These are phyloP conservation scores for Otatea glauca DNA, from an alignment of 176 grass and related monocot species.

Conservation along the genomic window DNA sequence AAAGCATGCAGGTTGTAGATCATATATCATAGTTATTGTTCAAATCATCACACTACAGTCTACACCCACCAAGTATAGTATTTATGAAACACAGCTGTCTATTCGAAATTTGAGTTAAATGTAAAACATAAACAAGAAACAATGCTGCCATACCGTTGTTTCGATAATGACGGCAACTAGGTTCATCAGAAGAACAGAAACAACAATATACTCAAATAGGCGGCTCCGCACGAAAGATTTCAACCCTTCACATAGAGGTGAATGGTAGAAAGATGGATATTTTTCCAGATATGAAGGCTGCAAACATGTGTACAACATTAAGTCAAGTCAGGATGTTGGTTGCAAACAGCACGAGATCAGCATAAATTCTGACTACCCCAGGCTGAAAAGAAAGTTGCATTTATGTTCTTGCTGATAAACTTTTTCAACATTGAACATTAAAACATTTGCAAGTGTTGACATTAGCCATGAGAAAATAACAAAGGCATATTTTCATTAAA, in stretches of 20 bases:
- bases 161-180: conserved; percentile 92
- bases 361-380: neutral
- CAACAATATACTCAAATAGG: conserved; percentile 73
- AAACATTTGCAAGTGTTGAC: conserved; percentile 11
- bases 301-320: conserved; percentile 57
- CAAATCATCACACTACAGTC: conserved; percentile 13
- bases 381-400: neutral
- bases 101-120: conserved; percentile 32
- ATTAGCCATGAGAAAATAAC: neutral
- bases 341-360: conserved; percentile 3
- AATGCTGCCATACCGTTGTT: conserved; percentile 70
- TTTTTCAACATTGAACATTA: neutral
- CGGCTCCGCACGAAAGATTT: conserved; percentile 80
- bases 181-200: conserved; percentile 82
- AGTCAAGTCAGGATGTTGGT: conserved; percentile 28
- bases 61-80: conserved; percentile 15
- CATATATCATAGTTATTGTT: conserved; percentile 21
- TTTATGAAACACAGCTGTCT: neutral
- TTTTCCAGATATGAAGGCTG: conserved; percentile 91
- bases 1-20: conserved; percentile 15
- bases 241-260: conserved; percentile 61
- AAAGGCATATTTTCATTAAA: neutral
- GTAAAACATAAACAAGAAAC: conserved; percentile 32
- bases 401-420: neutral
- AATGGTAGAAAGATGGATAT: conserved; percentile 83